A percentile compares a stretch with the other conserved stretches of the same genome.
These are phyloP conservation scores for Dissophora ornata DNA, from an alignment of 192 early-diverging fungal genomes.

Conservation along the genomic window DNA sequence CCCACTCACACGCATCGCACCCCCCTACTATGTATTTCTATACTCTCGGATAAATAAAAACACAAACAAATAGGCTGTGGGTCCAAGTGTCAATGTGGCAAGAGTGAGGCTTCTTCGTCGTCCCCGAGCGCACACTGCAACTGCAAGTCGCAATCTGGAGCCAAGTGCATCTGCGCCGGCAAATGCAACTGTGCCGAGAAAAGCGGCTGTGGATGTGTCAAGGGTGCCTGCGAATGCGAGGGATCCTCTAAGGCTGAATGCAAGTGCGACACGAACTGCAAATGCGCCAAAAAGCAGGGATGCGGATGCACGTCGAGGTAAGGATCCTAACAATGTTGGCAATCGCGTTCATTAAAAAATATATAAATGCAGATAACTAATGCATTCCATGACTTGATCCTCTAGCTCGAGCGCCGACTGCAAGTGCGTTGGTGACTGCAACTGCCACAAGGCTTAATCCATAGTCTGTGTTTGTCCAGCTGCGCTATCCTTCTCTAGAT, in stretches of 20 bases:
- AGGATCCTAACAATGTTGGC: background rate
- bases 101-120: background rate
- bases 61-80: conserved; percentile 34
- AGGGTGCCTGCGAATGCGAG: conserved; percentile 29
- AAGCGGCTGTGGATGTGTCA: conserved; percentile 15
- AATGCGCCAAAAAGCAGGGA: conserved; percentile 1
- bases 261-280: conserved; percentile 25
- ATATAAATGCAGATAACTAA: background rate
- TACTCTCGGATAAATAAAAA: no score
- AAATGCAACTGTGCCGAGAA: conserved; percentile 12
- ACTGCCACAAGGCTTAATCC: conserved; percentile 2
- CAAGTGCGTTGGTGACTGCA: conserved; percentile 10
- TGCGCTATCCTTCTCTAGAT: background rate
- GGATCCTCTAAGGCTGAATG: conserved; percentile 16
- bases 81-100: conserved; percentile 29
- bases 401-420: conserved; percentile 7
- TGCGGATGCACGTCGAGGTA: conserved; percentile 15
- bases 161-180: conserved; percentile 20
- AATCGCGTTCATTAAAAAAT: no score
- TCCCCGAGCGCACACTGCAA: background rate
- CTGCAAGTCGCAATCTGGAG: conserved; percentile 19
- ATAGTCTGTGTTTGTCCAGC: no score
- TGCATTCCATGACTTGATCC: background rate
- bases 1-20: no score
- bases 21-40: no score